Percentiles rank a stretch among this genome's conserved stretches.
phyloP scores from a whole-genome alignment of 352 stramenopile genomes.

The Blastocystis sp. region DNA sequence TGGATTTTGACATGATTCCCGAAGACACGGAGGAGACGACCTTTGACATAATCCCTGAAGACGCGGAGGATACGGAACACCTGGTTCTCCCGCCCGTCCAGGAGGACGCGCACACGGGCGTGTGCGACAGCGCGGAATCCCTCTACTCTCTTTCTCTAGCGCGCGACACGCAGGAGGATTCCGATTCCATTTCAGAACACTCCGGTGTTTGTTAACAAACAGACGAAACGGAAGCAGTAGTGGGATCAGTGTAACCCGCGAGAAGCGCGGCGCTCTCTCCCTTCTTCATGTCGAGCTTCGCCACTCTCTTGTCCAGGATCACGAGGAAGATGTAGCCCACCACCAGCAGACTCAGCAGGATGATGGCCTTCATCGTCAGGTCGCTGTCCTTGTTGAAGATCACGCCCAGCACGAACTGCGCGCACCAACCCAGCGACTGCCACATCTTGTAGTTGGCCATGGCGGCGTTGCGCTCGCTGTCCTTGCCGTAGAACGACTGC shows the following conservation, averaged over 20 bases:
- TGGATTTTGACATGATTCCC: too few species aligned
- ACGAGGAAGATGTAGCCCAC: conserved; percentile 56
- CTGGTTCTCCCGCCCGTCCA: too few species aligned
- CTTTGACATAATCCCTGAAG: too few species aligned
- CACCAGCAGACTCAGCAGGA: conserved; percentile 55
- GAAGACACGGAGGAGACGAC: too few species aligned
- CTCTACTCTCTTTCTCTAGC: too few species aligned
- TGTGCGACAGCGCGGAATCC: too few species aligned
- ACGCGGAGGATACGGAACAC: too few species aligned
- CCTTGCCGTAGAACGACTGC: conserved; percentile 68
- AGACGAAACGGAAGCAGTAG: neutral
- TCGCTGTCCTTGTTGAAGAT: conserved; percentile 13
- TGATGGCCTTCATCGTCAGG: conserved; percentile 49
- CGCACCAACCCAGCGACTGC: conserved; percentile 68
- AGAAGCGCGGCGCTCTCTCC: conserved; percentile 55
- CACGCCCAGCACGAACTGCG: conserved; percentile 65
- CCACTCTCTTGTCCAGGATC: conserved; percentile 28
- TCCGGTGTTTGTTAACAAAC: neutral
- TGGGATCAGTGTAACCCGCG: neutral
- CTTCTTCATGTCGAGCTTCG: conserved; percentile 68
- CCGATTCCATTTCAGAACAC: neutral
- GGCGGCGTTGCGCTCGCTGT: conserved; percentile 69
- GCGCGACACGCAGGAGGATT: too few species aligned
- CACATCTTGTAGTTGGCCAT: conserved; percentile 71
- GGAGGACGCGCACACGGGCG: too few species aligned